A percentile compares a stretch with the other conserved stretches of the same genome.
These are phyloP conservation scores for Cladosporium colombiae DNA, from an alignment of 2,329 filamentous ascomycete genomes.

Conservation along the genomic window DNA sequence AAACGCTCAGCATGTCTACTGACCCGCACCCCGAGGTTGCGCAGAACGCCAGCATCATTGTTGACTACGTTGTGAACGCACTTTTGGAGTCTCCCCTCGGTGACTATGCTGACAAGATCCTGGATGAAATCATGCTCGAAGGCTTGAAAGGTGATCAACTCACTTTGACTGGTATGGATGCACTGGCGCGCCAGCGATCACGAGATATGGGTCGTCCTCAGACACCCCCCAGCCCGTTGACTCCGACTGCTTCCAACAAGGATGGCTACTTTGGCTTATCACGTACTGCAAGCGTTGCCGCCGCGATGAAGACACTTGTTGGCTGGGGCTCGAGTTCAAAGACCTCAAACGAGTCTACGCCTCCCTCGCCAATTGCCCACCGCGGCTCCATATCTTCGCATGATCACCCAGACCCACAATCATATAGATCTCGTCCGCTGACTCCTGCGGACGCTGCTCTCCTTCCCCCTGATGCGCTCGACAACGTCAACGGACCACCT, in stretches of 20 bases:
- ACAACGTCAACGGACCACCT: constrained; percentile 49
- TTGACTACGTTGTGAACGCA: constrained; percentile 80
- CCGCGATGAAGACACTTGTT: constrained; percentile 64
- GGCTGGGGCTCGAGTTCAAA: constrained; percentile 37
- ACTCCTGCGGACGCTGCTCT: constrained; percentile 36
- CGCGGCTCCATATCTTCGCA: constrained; percentile 27
- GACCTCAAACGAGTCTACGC: constrained; percentile 28
- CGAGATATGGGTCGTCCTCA: constrained; percentile 52
- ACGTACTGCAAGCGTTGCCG: constrained; percentile 65
- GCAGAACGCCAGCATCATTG: constrained; percentile 76
- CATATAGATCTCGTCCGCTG: constrained; percentile 47
- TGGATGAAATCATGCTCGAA: constrained; percentile 65
- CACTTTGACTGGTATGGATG: constrained; percentile 33
- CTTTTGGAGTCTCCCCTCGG: constrained; percentile 77
- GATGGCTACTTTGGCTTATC: constrained; percentile 65
- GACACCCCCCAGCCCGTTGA: constrained; percentile 44
- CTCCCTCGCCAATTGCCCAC: constrained; percentile 31
- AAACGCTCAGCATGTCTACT: constrained; percentile 83
- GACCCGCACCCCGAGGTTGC: constrained; percentile 95
- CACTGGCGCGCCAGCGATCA: constrained; percentile 42
- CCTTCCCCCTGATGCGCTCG: constrained; percentile 72
- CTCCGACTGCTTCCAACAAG: constrained; percentile 50
- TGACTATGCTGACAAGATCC: constrained; percentile 66
- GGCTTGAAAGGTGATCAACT: constrained; percentile 26
- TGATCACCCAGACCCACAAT: constrained; percentile 20